Percentiles rank a stretch among this genome's conserved stretches.
Conservation (phyloP, 2,329 filamentous ascomycete genomes). For the Westerdykella aurantiaca region DNA sequence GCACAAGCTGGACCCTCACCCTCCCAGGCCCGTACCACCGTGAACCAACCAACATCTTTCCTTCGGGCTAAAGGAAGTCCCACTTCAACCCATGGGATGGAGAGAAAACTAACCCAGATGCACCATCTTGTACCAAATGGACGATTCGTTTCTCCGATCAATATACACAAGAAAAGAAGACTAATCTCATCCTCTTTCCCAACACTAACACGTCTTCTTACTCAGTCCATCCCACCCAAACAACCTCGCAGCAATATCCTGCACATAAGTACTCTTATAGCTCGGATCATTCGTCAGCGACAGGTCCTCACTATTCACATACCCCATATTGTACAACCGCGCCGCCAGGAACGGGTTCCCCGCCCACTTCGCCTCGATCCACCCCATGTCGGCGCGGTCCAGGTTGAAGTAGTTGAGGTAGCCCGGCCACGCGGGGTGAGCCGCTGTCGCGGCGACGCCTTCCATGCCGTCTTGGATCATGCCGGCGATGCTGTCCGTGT, state of each 20-base stretch:
- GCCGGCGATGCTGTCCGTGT: constrained; percentile 7
- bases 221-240: constrained; percentile 11
- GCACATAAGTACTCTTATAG: constrained; percentile 9
- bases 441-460: constrained; percentile 1
- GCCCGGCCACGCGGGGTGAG: constrained; percentile 5
- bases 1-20: too few species aligned
- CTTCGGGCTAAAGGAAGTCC: too few species aligned
- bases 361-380: constrained; percentile 4
- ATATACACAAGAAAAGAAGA: too few species aligned
- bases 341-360: constrained; percentile 14
- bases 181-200: too few species aligned
- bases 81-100: too few species aligned
- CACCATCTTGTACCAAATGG: too few species aligned
- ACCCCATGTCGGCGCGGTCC: constrained; percentile 1
- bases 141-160: too few species aligned
- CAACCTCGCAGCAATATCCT: constrained; percentile 13
- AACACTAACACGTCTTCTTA: background rate
- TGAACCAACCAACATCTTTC: too few species aligned
- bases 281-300: background rate
- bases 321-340: constrained; percentile 11
- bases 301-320: constrained; percentile 5
- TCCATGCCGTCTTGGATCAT: constrained; percentile 11
- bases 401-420: constrained; percentile 10
- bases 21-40: too few species aligned
- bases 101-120: too few species aligned